Percentiles rank a stretch among this genome's conserved stretches.
Evolutionary conservation across 306 rosid genomes (phyloP).

Genomic region (Quercus variabilis): DNA sequence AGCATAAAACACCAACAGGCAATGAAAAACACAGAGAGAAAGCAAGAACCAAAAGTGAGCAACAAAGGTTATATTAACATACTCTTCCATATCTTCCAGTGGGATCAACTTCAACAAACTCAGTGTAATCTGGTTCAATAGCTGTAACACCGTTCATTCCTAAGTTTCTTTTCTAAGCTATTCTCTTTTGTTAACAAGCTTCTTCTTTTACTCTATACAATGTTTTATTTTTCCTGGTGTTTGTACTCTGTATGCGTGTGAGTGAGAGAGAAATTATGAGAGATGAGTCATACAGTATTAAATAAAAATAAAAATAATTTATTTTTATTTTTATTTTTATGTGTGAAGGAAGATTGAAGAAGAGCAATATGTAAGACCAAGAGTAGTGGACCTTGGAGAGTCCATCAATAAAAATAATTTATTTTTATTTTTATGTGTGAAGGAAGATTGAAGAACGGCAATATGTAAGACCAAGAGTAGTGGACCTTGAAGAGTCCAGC

Average conservation of each 20-base stretch:
- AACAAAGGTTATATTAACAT: constrained; percentile 5
- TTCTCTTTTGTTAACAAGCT: constrained; percentile 10
- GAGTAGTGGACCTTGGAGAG: constrained; percentile 26
- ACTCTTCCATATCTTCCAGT: constrained; percentile 99
- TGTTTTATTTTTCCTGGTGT: constrained; percentile 13
- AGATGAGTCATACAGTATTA: constrained; percentile 1
- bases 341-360: constrained; percentile 4
- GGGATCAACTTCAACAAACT: constrained; percentile 94
- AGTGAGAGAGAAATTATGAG: constrained; percentile 20
- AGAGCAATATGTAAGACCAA: background rate
- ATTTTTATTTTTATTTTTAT: constrained; percentile 24
- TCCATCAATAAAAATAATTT: constrained; percentile 20
- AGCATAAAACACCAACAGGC: constrained; percentile 6
- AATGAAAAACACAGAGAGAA: background rate
- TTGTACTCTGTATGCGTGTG: background rate
- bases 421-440: constrained; percentile 18
- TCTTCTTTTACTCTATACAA: background rate
- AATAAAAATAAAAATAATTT: background rate
- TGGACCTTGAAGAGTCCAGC: constrained; percentile 40
- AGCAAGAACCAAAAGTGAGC: background rate
- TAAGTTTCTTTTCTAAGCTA: constrained; percentile 12
- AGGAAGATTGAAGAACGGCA: background rate
- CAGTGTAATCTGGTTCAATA: constrained; percentile 47
- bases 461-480: background rate
- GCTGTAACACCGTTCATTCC: constrained; percentile 63